Conservation (phyloP, 495 filamentous ascomycete genomes). For the Hamigera avellanea region DNA sequence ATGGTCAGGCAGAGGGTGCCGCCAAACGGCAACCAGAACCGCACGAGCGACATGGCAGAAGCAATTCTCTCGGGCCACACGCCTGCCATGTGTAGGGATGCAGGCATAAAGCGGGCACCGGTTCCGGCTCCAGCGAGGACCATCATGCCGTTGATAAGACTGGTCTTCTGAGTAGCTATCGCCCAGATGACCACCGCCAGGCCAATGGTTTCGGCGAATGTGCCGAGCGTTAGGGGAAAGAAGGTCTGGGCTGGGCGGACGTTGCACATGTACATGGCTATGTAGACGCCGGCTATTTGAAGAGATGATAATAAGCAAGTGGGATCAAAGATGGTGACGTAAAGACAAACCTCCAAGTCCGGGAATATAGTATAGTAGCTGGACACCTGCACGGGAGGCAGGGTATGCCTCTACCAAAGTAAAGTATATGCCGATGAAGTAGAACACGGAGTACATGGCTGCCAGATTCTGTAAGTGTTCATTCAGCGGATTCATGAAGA, state of each 20-base stretch:
- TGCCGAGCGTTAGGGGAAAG: conserved; percentile 36
- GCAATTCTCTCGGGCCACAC: conserved; percentile 41
- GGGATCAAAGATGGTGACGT: too few species aligned
- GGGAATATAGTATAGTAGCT: conserved; percentile 38
- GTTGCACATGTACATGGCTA: conserved; percentile 43
- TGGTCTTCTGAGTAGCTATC: conserved; percentile 21
- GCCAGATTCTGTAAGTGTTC: conserved; percentile 1
- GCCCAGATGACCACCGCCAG: conserved; percentile 36
- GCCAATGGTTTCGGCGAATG: conserved; percentile 34
- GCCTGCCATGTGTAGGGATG: conserved; percentile 39
- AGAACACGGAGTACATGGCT: conserved; percentile 41
- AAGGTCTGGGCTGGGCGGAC: conserved; percentile 44
- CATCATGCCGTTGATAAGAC: conserved; percentile 47
- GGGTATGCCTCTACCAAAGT: conserved; percentile 35
- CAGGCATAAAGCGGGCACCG: conserved; percentile 37
- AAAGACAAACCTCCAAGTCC: conserved; percentile 22
- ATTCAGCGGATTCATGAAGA: neutral
- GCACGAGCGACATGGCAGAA: conserved; percentile 36
- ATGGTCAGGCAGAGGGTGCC: conserved; percentile 46
- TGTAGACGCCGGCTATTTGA: conserved; percentile 33
- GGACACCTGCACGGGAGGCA: conserved; percentile 35
- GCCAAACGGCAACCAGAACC: conserved; percentile 42
- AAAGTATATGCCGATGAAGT: conserved; percentile 52
- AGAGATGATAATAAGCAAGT: neutral
- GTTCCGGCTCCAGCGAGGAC: conserved; percentile 45